Conservation (phyloP, 1,284 basidiomycete genomes). For the Cryptococcus maquisensis region DNA sequence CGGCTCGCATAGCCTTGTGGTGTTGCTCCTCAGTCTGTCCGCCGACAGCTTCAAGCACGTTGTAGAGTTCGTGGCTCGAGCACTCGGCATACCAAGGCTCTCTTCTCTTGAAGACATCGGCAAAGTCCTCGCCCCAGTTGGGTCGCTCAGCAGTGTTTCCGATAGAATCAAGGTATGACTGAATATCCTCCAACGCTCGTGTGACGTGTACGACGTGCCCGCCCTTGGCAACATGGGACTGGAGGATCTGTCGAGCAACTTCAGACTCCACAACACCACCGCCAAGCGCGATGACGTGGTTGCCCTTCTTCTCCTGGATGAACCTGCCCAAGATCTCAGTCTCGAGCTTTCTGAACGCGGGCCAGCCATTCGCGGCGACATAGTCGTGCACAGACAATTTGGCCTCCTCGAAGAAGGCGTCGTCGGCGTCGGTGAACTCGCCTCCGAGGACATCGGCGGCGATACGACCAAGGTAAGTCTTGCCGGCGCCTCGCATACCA, state of each 20-base stretch:
- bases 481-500: conserved; percentile 96
- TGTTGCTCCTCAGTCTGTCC: conserved; percentile 36
- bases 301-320: conserved; percentile 56
- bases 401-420: conserved; percentile 66
- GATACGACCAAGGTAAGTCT: conserved; percentile 79
- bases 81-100: conserved; percentile 86
- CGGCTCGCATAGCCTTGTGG: conserved; percentile 36
- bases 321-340: conserved; percentile 60
- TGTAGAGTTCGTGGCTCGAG: conserved; percentile 78
- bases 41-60: conserved; percentile 49
- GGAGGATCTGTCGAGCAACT: conserved; percentile 65
- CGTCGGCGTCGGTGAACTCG: conserved; percentile 83
- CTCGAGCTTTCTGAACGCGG: conserved; percentile 67
- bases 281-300: conserved; percentile 83
- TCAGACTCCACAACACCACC: conserved; percentile 91
- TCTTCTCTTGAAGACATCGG: conserved; percentile 76
- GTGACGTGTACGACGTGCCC: conserved; percentile 70
- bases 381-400: conserved; percentile 66
- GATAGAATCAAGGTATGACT: conserved; percentile 66
- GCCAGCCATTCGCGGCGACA: conserved; percentile 73
- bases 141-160: conserved; percentile 65
- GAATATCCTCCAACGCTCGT: conserved; percentile 65
- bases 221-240: conserved; percentile 59
- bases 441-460: conserved; percentile 72
- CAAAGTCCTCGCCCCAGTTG: conserved; percentile 76